phyloP scores from a whole-genome alignment of 352 stramenopile species.

The Phytophthora sansomeana region DNA sequence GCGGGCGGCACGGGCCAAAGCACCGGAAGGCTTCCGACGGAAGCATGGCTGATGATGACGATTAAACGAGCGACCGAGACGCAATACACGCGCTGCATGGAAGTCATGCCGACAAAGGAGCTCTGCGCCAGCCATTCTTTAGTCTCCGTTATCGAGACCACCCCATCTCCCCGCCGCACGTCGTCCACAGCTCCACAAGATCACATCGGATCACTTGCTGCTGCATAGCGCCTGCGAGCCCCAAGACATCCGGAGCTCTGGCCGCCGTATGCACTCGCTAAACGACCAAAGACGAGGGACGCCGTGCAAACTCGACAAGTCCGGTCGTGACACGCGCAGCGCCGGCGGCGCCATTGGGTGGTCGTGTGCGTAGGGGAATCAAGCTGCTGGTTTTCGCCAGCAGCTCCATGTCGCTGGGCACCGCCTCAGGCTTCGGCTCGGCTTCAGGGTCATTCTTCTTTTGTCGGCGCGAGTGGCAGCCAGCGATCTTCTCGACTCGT shows the following conservation, averaged over 20 bases:
- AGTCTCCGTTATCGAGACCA: constrained; percentile 1
- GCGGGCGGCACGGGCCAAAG: no score
- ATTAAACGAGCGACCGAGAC: neutral
- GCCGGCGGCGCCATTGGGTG: constrained; percentile 26
- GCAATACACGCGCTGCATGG: neutral
- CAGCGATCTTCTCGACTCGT: neutral
- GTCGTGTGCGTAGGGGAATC: constrained; percentile 14
- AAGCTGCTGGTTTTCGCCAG: constrained; percentile 28
- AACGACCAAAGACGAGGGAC: constrained; percentile 31
- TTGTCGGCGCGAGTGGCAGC: constrained; percentile 14
- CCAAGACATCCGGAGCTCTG: constrained; percentile 29
- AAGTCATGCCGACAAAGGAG: neutral
- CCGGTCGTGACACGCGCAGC: constrained; percentile 21
- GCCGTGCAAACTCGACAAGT: constrained; percentile 15
- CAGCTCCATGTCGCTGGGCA: constrained; percentile 22
- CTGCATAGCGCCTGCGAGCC: constrained; percentile 24
- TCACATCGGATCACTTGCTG: constrained; percentile 14
- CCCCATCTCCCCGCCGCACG: constrained; percentile 1
- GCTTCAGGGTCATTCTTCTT: constrained; percentile 21
- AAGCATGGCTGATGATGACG: neutral
- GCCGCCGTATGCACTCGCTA: constrained; percentile 28
- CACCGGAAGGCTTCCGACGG: no score
- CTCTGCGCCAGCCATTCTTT: constrained; percentile 14
- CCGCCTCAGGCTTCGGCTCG: constrained; percentile 8
- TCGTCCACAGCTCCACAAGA: constrained; percentile 20